A percentile compares a stretch with the other conserved stretches of the same genome.
Conservation (phyloP, 768 basidiomycete genomes). For the Tylopilus balloui region DNA sequence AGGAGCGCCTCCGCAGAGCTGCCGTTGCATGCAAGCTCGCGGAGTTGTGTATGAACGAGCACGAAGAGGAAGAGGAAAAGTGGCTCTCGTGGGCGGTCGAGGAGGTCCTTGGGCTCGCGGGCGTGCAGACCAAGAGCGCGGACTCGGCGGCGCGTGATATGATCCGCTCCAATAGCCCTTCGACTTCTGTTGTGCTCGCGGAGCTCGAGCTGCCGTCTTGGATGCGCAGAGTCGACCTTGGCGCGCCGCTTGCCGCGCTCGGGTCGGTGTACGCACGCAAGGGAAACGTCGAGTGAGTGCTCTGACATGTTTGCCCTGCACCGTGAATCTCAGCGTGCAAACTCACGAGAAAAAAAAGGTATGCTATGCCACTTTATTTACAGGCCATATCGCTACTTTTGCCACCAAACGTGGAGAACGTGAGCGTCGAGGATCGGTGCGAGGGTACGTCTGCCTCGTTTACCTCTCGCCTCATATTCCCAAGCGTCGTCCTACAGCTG, state of each 20-base stretch:
- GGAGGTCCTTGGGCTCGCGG: constrained; percentile 35
- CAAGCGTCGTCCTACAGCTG: constrained; percentile 28
- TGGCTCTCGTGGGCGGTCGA: constrained; percentile 44
- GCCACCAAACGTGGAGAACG: constrained; percentile 33
- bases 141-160: not conserved
- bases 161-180: not conserved
- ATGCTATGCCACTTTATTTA: constrained; percentile 60
- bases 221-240: constrained; percentile 56
- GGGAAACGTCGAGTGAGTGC: constrained; percentile 43
- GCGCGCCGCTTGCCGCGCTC: constrained; percentile 64
- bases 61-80: constrained; percentile 36
- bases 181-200: constrained; percentile 34
- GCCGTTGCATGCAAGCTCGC: constrained; percentile 44
- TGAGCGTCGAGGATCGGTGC: constrained; percentile 49
- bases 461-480: not conserved
- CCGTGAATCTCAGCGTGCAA: not conserved
- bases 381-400: constrained; percentile 61
- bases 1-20: constrained; percentile 43
- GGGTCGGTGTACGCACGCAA: constrained; percentile 55
- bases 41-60: constrained; percentile 34
- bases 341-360: constrained; percentile 39
- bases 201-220: constrained; percentile 58
- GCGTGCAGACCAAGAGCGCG: constrained; percentile 4
- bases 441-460: constrained; percentile 40
- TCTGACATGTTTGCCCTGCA: not conserved